Percentiles rank a stretch among this genome's conserved stretches.
These are phyloP conservation scores for Agrostemma githago DNA, from an alignment of 148 eudicot species.

Conservation along the genomic window DNA sequence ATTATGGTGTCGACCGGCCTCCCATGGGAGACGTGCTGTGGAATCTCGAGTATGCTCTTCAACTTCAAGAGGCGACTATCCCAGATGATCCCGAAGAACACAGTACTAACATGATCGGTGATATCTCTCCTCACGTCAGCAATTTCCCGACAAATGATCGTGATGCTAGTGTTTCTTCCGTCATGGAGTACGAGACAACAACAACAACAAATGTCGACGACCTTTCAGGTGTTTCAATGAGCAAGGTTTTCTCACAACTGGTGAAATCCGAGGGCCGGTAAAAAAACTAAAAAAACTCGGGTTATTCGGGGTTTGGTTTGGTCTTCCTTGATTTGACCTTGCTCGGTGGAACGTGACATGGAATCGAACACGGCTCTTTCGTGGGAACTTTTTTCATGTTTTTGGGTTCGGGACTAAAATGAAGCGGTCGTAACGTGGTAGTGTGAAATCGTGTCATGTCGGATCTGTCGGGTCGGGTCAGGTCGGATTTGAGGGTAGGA, in stretches of 20 bases:
- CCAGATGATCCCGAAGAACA: conserved; percentile 33
- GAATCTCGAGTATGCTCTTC: conserved; percentile 35
- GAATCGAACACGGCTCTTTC: background rate
- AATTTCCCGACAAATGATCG: conserved; percentile 18
- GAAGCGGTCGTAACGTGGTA: background rate
- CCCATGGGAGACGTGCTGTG: conserved; percentile 33
- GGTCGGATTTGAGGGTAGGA: background rate
- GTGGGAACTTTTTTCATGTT: background rate
- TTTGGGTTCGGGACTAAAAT: background rate
- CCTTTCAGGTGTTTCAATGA: conserved; percentile 33
- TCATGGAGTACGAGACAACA: conserved; percentile 20
- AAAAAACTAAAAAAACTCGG: background rate
- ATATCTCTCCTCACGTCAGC: conserved; percentile 27
- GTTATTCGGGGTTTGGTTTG: background rate
- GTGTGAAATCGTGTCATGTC: background rate
- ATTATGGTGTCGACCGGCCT: conserved; percentile 33
- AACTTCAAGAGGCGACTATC: conserved; percentile 30
- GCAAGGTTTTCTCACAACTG: conserved; percentile 31
- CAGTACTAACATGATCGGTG: conserved; percentile 28
- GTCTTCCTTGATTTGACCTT: background rate
- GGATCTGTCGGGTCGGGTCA: background rate
- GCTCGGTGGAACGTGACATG: background rate
- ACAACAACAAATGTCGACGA: conserved; percentile 29
- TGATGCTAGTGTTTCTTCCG: conserved; percentile 16
- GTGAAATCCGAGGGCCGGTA: conserved; percentile 32